Percentiles rank a stretch among this genome's conserved stretches.
Conservation (phyloP, 2,329 filamentous ascomycete species). For the Penicillium vulpinum region DNA sequence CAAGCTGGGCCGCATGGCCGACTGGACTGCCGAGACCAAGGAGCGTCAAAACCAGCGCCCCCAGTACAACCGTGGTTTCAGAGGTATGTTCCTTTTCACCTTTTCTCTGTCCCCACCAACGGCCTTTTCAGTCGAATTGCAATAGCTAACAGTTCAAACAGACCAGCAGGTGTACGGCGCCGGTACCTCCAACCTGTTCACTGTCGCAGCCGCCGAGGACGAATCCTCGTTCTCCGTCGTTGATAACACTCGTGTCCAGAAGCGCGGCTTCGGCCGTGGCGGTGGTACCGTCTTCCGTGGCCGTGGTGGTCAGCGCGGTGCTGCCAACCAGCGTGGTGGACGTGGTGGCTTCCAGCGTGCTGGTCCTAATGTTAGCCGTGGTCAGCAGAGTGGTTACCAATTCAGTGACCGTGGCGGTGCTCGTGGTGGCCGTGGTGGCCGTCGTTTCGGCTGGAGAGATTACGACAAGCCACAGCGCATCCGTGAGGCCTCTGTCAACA, state of each 20-base stretch:
- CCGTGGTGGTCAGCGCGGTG: constrained; percentile 69
- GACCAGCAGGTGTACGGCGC: constrained; percentile 97
- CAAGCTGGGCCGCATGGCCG: constrained; percentile 97
- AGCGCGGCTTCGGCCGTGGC: constrained; percentile 79
- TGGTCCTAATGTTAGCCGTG: constrained; percentile 61
- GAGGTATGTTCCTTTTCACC: constrained; percentile 60
- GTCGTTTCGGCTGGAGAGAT: constrained; percentile 97
- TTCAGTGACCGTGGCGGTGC: constrained; percentile 68
- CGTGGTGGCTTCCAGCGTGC: constrained; percentile 73
- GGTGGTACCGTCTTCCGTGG: constrained; percentile 88
- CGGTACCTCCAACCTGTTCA: constrained; percentile 81
- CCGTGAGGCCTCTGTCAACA: constrained; percentile 92
- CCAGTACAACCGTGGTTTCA: constrained; percentile 89
- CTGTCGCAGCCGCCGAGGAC: constrained; percentile 88
- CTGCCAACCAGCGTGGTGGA: constrained; percentile 69
- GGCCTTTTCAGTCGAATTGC: neutral
- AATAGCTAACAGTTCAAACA: constrained; percentile 40
- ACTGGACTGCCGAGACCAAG: constrained; percentile 93
- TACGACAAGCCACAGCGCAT: constrained; percentile 97
- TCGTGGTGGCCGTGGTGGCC: constrained; percentile 70
- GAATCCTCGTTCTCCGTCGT: constrained; percentile 98
- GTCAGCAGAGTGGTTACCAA: constrained; percentile 60
- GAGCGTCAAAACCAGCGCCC: constrained; percentile 69
- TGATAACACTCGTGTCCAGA: constrained; percentile 87
- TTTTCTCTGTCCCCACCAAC: constrained; percentile 2